Evolutionary conservation across 176 grass and related monocot species (phyloP), one percentile per base, ranked within the genome.

Genomic region (Triticum dicoccoides): DNA sequence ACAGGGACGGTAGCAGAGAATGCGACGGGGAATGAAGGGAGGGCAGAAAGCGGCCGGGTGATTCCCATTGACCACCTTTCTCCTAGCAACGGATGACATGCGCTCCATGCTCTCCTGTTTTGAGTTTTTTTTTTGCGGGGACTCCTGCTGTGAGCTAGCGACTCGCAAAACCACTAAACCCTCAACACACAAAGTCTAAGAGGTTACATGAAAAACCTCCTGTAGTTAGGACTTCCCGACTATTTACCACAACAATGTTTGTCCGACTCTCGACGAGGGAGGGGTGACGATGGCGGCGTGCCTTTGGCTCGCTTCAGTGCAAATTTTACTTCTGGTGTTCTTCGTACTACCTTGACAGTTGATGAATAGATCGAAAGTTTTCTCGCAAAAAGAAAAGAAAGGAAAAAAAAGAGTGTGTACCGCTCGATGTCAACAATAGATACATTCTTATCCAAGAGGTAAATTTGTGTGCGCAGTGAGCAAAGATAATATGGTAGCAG

Each of bases 61-160:
- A 88, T 88, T 72, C 86, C 33, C 42, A 44, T 77, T 83, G 45
- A 83, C 72, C 80, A 33, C 72, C 62, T 77, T 83, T 88, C 65
- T 20, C 80, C 9, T 3, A 5, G 52, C 54, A 37, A 37, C 27
- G 11, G 3, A 30, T 45, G 23, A n/a, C 77, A 64, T 61, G 84
- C 63, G 76, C 66, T 29, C 56, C 27, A 34, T 64, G 67, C 11
- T 15, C 74, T 18, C 15, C 29, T 30, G 29, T 30, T 30, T 30
- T 30, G 29, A 30, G 29, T 30, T 30, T 30, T 30, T 30, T 30
- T 30, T 30, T 30, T 2, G 29, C 29, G 29, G 29, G 29, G 29
- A 30, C 29, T 30, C 29, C 45, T 54, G 15, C 3, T 54, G 71
- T 42, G 44, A 49, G 25, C 71, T 61, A 23, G 15, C 25, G 20